Conservation (phyloP, 2,329 filamentous ascomycete species). For the Dendrostoma leiphaemia region DNA sequence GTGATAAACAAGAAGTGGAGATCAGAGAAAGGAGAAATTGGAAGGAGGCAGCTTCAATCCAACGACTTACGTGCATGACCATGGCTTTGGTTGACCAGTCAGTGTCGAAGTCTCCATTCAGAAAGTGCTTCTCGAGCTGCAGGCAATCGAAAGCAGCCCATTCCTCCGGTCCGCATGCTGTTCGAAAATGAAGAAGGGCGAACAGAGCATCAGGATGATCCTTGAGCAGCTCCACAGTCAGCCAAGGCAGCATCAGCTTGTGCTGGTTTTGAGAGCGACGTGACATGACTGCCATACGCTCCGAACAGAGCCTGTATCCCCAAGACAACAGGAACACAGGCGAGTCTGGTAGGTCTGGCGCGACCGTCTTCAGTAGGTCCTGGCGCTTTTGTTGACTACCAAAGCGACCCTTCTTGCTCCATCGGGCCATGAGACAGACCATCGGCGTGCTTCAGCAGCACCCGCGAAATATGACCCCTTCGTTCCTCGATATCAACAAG, state of each 20-base stretch:
- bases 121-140: neutral
- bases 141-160: neutral
- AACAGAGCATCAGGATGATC: neutral
- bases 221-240: neutral
- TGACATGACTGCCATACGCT: neutral
- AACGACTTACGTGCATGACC: neutral
- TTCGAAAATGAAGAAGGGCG: neutral
- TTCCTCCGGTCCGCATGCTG: neutral
- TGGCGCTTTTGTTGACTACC: conserved; percentile 2
- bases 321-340: neutral
- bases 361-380: neutral
- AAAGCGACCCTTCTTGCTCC: neutral
- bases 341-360: neutral
- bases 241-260: neutral
- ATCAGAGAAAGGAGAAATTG: too few relatives aligned
- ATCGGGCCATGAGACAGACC: too few relatives aligned
- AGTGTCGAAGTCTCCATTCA: neutral
- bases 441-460: too few relatives aligned
- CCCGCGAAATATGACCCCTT: too few relatives aligned
- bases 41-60: too few relatives aligned
- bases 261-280: neutral
- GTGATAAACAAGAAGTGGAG: too few relatives aligned
- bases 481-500: too few relatives aligned
- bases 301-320: neutral
- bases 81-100: neutral